Base-by-base conservation (phyloP, 2,329 filamentous ascomycete species). In the Leptographium flavum region DNA sequence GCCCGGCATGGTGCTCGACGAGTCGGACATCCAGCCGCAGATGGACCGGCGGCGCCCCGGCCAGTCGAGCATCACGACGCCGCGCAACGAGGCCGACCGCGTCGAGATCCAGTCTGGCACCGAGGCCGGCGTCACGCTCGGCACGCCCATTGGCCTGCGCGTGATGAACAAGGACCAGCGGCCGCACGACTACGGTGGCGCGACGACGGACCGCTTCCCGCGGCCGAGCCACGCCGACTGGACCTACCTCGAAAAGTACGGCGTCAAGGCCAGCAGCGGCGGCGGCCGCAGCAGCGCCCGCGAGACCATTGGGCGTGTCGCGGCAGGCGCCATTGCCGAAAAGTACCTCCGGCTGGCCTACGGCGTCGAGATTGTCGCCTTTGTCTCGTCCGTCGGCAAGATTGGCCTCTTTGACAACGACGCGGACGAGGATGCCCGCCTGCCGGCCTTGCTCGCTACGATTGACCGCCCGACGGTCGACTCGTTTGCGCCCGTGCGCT, bases 171-270 rank as follows among this genome's bases (percentile, higher is more conserved):
- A 96, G 69, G 88, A 96, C 62, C 87, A 94, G 60, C 72, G 90
- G 51, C 90, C 88, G 32, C 80, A 86, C 60, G 92, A 98, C 69
- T 96, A 96, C 65, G 84, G 84, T 46, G 76, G 79, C 65, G 76
- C 78, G 60, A 94, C 88, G 27, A 95, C 95, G 77, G 86, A 96
- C 64, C 67, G 79, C 50, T 96, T 83, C 72, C 92, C 92, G 5
- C 76, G 92, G 43, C 92, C 90, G 31, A 87, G 80, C 60, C 92
- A 96, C 65, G 90, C 92, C 49, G 90, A 96, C 66, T 95, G 83
- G 77, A 96, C 92, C 49, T 96, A 96, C 67, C 73, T 94, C 49
- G 85, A 94, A 63, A 96, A 96, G 68, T 98, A 98, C 63, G 90
- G 90, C 47, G 80, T 93, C 55, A 93, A 93, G 70, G 87, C 92